Evolutionary conservation across 495 filamentous ascomycete species (phyloP), one percentile per base, ranked within the genome.

Genomic region (Neurospora tetraspora): DNA sequence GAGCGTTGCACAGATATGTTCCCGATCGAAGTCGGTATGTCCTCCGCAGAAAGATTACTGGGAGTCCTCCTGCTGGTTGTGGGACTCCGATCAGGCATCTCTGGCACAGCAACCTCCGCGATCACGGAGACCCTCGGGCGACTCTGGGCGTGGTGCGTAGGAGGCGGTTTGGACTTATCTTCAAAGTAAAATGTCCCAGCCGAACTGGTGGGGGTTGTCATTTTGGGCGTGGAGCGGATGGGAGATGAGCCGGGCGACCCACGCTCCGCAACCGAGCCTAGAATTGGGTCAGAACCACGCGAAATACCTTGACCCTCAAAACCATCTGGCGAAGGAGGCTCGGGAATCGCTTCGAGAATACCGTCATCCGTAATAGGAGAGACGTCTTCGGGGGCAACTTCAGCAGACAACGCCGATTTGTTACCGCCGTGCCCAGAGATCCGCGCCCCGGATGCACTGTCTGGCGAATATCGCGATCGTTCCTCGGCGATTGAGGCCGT

Each of bases 401-500:
- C 27, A 65, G 53, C 53, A 20, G 76, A 71, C 37, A 78, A 73
- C 1, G 71, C 72, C 4, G 79, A 78, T 69, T 73, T 80, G 31
- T 23, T 72, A 20, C 74, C 74, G 39, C 74, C 37, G 10, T 38
- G 47, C 59, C 47, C 71, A 59, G 71, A 45, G 65, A 76, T 59
- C 69, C 75, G 71, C 70, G 76, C 43, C 68, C 75, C 43, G 43
- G 71, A 74, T 34, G 61, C 43, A 59, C 74, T 73, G 23, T 78
- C 79, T 2, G 76, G 68, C 23, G 70, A 69, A n/a, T 71, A 73
- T 39, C 53, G 74, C 34, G 69, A 45, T 18, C 65, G 68, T 59
- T 84, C 82, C 68, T 86, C 85, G 1, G 76, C 72, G 34, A 82
- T 80, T 0, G 82, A 78, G 14, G 85, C 80, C n/a, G 84, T 84